Percentiles rank a stretch among this genome's conserved stretches.
phyloP scores from a whole-genome alignment of 768 basidiomycete genomes.

The Tricholoma sp. region DNA sequence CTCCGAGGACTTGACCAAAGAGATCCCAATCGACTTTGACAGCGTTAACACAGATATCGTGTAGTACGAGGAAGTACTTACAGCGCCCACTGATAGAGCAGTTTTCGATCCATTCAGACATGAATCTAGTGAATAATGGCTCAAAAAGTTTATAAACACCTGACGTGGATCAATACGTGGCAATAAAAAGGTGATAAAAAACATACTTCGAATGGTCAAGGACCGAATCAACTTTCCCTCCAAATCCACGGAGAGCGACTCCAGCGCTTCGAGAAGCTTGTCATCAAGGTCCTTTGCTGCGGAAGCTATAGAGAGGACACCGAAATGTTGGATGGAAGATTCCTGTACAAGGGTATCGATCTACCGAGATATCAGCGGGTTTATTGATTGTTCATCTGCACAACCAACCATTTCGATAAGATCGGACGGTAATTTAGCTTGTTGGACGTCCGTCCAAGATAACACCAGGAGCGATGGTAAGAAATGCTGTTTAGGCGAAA shows the following conservation, averaged over 20 bases:
- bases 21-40: constrained; percentile 53
- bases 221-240: constrained; percentile 51
- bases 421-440: constrained; percentile 37
- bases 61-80: constrained; percentile 23
- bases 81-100: constrained; percentile 38
- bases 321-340: constrained; percentile 33
- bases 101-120: constrained; percentile 44
- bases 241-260: constrained; percentile 43
- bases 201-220: constrained; percentile 41
- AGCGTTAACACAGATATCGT: constrained; percentile 3
- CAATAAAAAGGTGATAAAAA: not conserved
- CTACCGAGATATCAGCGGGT: constrained; percentile 25
- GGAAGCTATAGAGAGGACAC: constrained; percentile 47
- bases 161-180: constrained; percentile 11
- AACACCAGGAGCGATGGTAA: constrained; percentile 58
- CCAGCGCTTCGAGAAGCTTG: constrained; percentile 43
- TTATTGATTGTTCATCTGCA: not conserved
- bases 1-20: constrained; percentile 40
- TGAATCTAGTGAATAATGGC: constrained; percentile 31
- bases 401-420: constrained; percentile 55
- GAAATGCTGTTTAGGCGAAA: constrained; percentile 55
- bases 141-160: constrained; percentile 40
- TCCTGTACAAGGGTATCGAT: constrained; percentile 43
- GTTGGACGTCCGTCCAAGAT: constrained; percentile 49
- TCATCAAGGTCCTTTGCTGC: constrained; percentile 52